A percentile compares a stretch with the other conserved stretches of the same genome.
Conservation (phyloP, 352 stramenopile species). For the Paralagenidium karlingii region DNA sequence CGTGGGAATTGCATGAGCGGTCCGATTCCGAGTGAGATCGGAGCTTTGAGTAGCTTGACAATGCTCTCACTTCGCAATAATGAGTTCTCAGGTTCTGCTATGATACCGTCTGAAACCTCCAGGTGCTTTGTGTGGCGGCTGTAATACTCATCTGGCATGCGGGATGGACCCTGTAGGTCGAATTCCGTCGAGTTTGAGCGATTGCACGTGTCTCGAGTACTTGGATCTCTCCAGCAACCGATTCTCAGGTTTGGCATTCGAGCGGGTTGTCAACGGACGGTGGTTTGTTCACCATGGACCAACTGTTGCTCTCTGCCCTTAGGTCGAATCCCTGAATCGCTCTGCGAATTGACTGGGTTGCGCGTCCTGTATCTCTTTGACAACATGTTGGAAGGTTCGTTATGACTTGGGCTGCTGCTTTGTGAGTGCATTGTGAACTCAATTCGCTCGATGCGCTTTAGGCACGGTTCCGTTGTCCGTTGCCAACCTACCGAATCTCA, state of each 20-base stretch:
- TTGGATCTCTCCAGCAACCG: conserved; percentile 80
- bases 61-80: conserved; percentile 83
- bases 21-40: conserved; percentile 44
- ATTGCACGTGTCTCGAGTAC: conserved; percentile 71
- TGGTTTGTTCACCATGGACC: not conserved
- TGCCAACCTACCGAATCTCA: too few relatives aligned
- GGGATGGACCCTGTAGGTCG: conserved; percentile 7
- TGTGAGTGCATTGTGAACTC: too few relatives aligned
- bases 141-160: not conserved
- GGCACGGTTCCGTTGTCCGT: too few relatives aligned
- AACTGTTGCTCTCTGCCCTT: too few relatives aligned
- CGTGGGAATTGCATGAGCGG: conserved; percentile 70
- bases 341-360: conserved; percentile 64
- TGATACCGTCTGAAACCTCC: too few relatives aligned
- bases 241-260: conserved; percentile 25
- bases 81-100: conserved; percentile 30
- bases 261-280: not conserved
- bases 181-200: conserved; percentile 55
- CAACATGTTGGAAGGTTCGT: conserved; percentile 67
- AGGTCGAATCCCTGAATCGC: conserved; percentile 56
- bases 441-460: too few relatives aligned
- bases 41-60: conserved; percentile 45
- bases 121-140: not conserved
- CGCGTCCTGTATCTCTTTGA: conserved; percentile 83
- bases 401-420: too few relatives aligned